These are phyloP conservation scores for Chlorella vulgaris DNA, from an alignment of 139 green algal genomes.

Conservation along the genomic window DNA sequence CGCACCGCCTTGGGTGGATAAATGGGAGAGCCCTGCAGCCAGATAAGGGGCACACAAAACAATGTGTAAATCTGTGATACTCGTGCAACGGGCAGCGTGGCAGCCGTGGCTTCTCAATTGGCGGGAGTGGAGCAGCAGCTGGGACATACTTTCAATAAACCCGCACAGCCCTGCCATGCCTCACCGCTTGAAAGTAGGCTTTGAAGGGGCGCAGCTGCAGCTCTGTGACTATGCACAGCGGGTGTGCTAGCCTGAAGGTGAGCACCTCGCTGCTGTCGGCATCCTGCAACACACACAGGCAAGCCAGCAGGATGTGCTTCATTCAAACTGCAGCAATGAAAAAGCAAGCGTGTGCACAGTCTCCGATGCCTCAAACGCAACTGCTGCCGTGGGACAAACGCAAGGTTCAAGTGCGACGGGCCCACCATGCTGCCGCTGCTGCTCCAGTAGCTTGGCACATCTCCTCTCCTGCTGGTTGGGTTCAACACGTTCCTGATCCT, in stretches of 20 bases:
- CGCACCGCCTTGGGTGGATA: constrained; percentile 37
- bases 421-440: constrained; percentile 1
- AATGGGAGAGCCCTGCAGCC: constrained; percentile 31
- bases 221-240: constrained; percentile 45
- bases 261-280: constrained; percentile 32
- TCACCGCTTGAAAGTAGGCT: constrained; percentile 48
- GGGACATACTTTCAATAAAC: too few species aligned
- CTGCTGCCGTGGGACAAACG: not conserved
- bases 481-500: constrained; percentile 36
- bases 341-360: not conserved
- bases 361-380: not conserved
- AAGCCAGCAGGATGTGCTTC: not conserved
- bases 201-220: constrained; percentile 47
- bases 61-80: too few species aligned
- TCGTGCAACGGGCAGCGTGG: too few species aligned
- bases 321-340: too few species aligned
- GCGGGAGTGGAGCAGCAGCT: too few species aligned
- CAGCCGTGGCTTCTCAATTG: too few species aligned
- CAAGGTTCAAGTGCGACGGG: not conserved
- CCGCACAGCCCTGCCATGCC: not conserved
- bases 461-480: constrained; percentile 15
- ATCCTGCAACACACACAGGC: constrained; percentile 5
- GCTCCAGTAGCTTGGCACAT: constrained; percentile 36
- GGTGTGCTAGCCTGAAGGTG: constrained; percentile 44
- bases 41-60: not conserved